Evolutionary conservation across 441 rosid species (phyloP).

Genomic region (Cnidoscolus chayamansa): DNA sequence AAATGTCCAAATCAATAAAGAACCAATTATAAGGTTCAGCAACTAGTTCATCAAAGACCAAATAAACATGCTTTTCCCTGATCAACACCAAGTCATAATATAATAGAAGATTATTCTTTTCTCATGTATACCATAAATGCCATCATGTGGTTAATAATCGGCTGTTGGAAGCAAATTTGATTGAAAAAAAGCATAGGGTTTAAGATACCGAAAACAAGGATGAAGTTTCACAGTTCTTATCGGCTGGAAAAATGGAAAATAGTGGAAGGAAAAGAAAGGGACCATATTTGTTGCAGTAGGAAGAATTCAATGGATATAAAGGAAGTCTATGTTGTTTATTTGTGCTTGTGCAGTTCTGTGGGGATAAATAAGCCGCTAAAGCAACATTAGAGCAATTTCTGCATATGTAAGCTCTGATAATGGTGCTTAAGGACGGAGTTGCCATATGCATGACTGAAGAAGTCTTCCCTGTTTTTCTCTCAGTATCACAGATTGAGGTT

Average conservation of each 20-base stretch:
- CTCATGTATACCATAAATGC: background rate
- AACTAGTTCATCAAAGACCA: too few species aligned
- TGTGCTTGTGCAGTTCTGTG: background rate
- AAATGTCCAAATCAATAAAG: too few species aligned
- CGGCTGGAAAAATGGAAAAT: background rate
- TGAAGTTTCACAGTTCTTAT: background rate
- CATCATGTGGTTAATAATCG: background rate
- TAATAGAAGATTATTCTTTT: too few species aligned
- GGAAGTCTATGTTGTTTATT: background rate
- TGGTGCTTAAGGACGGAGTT: background rate
- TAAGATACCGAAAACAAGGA: conserved; percentile 2
- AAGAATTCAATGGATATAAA: too few species aligned
- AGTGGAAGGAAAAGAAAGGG: background rate
- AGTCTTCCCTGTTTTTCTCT: conserved; percentile 1
- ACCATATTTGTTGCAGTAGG: background rate
- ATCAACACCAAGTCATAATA: background rate
- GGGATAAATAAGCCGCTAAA: background rate
- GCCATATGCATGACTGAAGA: background rate
- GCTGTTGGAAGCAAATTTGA: background rate
- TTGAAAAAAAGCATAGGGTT: background rate
- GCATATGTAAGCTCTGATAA: background rate
- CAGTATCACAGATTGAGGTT: background rate
- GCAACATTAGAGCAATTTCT: background rate
- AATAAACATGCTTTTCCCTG: background rate
- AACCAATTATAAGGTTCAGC: too few species aligned